Evolutionary conservation across 345 rosid species (phyloP), one percentile per base, ranked within the genome.

Genomic region (Kandelia obovata): DNA sequence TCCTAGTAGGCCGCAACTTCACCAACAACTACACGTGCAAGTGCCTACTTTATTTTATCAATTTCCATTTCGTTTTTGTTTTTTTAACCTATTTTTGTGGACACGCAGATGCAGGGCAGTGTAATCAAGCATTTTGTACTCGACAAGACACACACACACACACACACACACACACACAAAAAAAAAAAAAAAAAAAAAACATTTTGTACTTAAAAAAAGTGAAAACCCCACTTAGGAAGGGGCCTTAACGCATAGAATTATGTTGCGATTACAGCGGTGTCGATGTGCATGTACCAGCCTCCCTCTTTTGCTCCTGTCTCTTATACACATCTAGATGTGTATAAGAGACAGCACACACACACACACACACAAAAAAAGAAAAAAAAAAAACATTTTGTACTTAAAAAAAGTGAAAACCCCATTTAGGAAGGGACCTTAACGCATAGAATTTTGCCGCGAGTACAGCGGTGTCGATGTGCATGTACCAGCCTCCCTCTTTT

Each of bases 11-110:
- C 60, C n/a, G n/a, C 51, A 47, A 62, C 34, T 56, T 49, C 60
- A 31, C 67, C 69, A 28, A 53, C 69, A 28, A 53, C 23, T 21
- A 2, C 83, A 77, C 81, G 81, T 80, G 78, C 76, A 52, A 23
- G 2, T 62, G 34, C 26, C 47, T 23, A 34, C 30, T 10, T 30
- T 25, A 39, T 39, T 57, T 31, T 11, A 46, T 30, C 43, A 25
- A 20, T 20, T 7, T 5, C 10, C 31, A 30, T 49, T 55, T 47
- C 23, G 19, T 51, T 51, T 9, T 15, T 25, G 27, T 30, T 13
- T 34, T 17, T 1, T 6, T 28, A 60, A 25, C 4, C 9, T 20
- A 53, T 51, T 30, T n/a, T 8, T 37, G 7, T 16, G 15, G 34
- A 11, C 25, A 53, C 7, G 8, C 58, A 56, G 28, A 2, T 8